Percentiles rank a stretch among this genome's conserved stretches.
These are phyloP conservation scores for Casuarina cunninghamiana DNA, from an alignment of 306 rosid species.

Conservation along the genomic window DNA sequence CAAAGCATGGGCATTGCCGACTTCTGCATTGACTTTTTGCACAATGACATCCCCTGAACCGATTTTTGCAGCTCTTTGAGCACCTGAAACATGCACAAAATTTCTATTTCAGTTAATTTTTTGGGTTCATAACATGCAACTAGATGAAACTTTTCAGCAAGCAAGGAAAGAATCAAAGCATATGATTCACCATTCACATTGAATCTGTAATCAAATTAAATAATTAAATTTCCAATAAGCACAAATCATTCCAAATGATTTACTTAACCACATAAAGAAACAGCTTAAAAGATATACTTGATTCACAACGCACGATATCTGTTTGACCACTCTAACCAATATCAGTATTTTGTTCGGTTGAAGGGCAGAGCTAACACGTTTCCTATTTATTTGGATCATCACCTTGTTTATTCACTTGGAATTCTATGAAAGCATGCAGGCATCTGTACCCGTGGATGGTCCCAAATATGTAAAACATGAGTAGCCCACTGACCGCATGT, in stretches of 20 bases:
- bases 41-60: slow-evolving; percentile 90
- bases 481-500: not conserved
- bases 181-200: slow-evolving; percentile 23
- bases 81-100: slow-evolving; percentile 50
- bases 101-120: not conserved
- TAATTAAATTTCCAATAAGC: slow-evolving; percentile 13
- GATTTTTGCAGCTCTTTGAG: slow-evolving; percentile 71
- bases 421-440: not conserved
- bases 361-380: slow-evolving; percentile 10
- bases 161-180: not conserved
- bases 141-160: not conserved
- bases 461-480: not conserved
- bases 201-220: slow-evolving; percentile 8
- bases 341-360: not conserved
- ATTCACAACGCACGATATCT: slow-evolving; percentile 6
- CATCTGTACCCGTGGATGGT: not conserved
- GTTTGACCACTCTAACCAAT: slow-evolving; percentile 1
- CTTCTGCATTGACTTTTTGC: slow-evolving; percentile 84
- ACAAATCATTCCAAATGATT: not conserved
- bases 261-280: not conserved
- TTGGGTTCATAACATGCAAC: not conserved
- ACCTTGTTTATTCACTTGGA: not conserved
- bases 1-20: slow-evolving; percentile 92
- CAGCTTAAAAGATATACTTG: not conserved
- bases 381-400: slow-evolving; percentile 2